Conservation (phyloP, 129 eudicot species). For the Lonicera japonica region DNA sequence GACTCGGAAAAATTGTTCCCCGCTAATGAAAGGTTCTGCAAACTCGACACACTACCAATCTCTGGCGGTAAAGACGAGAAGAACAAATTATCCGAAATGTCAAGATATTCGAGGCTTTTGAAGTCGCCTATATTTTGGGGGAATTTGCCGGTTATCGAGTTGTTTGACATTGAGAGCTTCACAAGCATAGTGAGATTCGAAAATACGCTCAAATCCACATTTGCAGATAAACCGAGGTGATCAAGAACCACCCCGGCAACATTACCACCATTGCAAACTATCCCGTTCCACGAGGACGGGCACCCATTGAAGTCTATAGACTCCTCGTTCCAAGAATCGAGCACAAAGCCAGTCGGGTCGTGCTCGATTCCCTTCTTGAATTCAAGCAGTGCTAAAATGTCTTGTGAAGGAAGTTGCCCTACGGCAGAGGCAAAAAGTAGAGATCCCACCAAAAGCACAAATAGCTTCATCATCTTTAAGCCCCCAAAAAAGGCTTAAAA, state of each 20-base stretch:
- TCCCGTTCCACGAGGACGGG: slow-evolving; percentile 98
- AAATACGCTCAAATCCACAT: slow-evolving; percentile 71
- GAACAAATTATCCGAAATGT: slow-evolving; percentile 68
- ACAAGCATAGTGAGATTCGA: slow-evolving; percentile 79
- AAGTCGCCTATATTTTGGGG: slow-evolving; percentile 59
- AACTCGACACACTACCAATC: slow-evolving; percentile 45
- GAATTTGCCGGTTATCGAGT: slow-evolving; percentile 66
- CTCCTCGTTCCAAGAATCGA: slow-evolving; percentile 95
- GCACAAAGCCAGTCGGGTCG: slow-evolving; percentile 89
- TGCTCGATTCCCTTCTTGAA: slow-evolving; percentile 90
- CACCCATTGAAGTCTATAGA: slow-evolving; percentile 98
- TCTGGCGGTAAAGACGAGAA: slow-evolving; percentile 61
- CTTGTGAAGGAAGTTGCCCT: slow-evolving; percentile 96
- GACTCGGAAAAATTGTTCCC: slow-evolving; percentile 83
- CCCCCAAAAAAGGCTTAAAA: slow-evolving; percentile 14
- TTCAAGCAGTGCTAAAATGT: slow-evolving; percentile 76
- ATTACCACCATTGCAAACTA: slow-evolving; percentile 93
- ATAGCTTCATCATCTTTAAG: slow-evolving; percentile 41
- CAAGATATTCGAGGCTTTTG: slow-evolving; percentile 63
- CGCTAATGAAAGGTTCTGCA: slow-evolving; percentile 73
- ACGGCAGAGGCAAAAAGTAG: slow-evolving; percentile 32
- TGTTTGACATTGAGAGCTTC: slow-evolving; percentile 79
- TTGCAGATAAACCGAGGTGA: slow-evolving; percentile 64
- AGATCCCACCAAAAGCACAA: slow-evolving; percentile 38
- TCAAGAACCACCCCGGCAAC: slow-evolving; percentile 96